Base-by-base conservation (phyloP, 2,329 filamentous ascomycete species). In the Phaeosphaeriaceae sp. region DNA sequence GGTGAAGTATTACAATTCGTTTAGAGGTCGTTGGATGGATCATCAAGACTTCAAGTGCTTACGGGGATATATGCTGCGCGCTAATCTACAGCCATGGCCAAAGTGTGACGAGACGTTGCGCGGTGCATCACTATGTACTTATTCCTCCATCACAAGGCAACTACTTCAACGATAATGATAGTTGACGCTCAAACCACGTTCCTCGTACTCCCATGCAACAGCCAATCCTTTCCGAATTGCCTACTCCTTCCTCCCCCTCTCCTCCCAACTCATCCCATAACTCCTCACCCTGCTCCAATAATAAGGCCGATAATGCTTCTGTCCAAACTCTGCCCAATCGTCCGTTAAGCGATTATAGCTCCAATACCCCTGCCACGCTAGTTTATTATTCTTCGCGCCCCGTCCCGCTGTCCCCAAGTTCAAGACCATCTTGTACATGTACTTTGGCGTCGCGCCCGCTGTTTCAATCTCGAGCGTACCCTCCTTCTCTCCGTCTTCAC, bases 271-370 rank as follows among this genome's bases (percentile, higher is more conserved):
- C 67, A 83, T 74, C 1, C 83, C 84, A 79, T 85, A 89, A 44
- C 86, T 88, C 71, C 81, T 86, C 5, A 90, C 88, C 43, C 88
- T 75, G 65, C 84, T 85, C 79, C 87, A 90, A 60, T 86, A 87
- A 71, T 85, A 89, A 1, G 85, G 78, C 60, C 83, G 79, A 75
- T 89, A 86, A 69, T 90, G 87, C 72, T 84, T 85, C 67, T 89
- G 70, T 1, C 81, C 82, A 78, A 98, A 98, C 79, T 92, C 90
- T 3, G 85, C 92, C 91, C 92, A 95, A 78, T 97, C 94, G 75
- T 97, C 93, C 8, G 93, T 97, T 71, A 97, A 78, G 67, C 87
- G 86, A 74, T 98, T 97, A 74, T 96, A 94, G 80, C 90, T 94
- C 87, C 92, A 97, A 75, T 94, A 97, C 0, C 91, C 90, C 69